These are phyloP conservation scores for Serendipita sp. DNA, from an alignment of 768 basidiomycete species.

Conservation along the genomic window DNA sequence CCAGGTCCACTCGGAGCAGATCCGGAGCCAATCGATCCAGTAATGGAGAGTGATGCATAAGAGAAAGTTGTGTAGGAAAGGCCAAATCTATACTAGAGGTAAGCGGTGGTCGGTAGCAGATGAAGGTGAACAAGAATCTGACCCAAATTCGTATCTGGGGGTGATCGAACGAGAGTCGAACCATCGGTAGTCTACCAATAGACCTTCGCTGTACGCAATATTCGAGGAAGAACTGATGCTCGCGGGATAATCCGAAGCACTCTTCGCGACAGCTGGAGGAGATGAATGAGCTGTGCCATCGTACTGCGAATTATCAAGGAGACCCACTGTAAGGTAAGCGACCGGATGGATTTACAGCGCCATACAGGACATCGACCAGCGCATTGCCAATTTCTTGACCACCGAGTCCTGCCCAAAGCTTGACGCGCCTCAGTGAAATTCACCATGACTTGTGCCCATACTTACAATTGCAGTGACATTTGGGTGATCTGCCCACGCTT, in stretches of 20 bases:
- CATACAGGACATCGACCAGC: constrained; percentile 64
- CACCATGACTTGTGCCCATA: constrained; percentile 10
- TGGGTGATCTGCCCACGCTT: constrained; percentile 59
- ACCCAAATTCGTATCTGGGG: constrained; percentile 2
- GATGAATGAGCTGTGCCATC: no score
- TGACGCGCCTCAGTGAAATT: background rate
- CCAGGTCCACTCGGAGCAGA: constrained; percentile 29
- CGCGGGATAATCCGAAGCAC: constrained; percentile 22
- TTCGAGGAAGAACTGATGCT: constrained; percentile 21
- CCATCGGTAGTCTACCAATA: constrained; percentile 43
- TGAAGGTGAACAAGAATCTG: constrained; percentile 10
- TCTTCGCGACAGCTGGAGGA: constrained; percentile 21
- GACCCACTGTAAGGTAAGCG: constrained; percentile 24
- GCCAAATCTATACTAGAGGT: constrained; percentile 32
- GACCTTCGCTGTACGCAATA: constrained; percentile 50
- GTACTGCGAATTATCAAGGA: no score
- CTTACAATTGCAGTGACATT: constrained; percentile 27
- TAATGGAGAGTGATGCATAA: constrained; percentile 22
- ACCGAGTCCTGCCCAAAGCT: constrained; percentile 40
- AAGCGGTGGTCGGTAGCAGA: constrained; percentile 16
- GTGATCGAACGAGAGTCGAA: constrained; percentile 26
- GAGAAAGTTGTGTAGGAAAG: constrained; percentile 44
- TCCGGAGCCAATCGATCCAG: constrained; percentile 9
- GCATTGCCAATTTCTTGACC: constrained; percentile 59
- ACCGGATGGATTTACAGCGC: constrained; percentile 49